These are phyloP conservation scores for Raddia guianensis DNA, from an alignment of 176 grass and related monocot genomes.

Conservation along the genomic window DNA sequence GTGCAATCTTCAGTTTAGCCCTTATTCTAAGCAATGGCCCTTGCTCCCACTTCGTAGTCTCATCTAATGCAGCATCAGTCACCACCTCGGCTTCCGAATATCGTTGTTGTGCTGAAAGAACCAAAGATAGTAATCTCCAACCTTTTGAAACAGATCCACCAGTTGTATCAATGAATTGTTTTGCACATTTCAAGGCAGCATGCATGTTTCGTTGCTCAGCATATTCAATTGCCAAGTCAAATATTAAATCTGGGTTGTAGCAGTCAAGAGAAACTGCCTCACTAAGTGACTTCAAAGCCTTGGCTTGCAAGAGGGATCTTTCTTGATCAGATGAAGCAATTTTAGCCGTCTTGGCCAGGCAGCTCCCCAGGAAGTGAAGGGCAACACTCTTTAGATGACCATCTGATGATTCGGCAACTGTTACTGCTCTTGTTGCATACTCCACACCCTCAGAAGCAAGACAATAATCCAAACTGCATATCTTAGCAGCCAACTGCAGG, in stretches of 20 bases:
- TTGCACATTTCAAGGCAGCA: slow-evolving; percentile 80
- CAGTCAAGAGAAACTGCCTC: slow-evolving; percentile 62
- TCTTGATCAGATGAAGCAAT: slow-evolving; percentile 81
- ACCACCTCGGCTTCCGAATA: slow-evolving; percentile 87
- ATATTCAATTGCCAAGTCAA: slow-evolving; percentile 80
- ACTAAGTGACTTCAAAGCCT: slow-evolving; percentile 79
- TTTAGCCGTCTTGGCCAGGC: slow-evolving; percentile 76
- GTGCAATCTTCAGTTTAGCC: slow-evolving; percentile 86
- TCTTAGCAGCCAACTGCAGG: slow-evolving; percentile 84
- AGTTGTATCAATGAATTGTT: slow-evolving; percentile 85
- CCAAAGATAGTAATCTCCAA: slow-evolving; percentile 83
- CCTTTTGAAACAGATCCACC: slow-evolving; percentile 90
- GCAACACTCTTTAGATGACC: slow-evolving; percentile 74
- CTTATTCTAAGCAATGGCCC: slow-evolving; percentile 80
- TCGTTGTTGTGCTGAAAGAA: slow-evolving; percentile 87
- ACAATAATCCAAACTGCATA: slow-evolving; percentile 63
- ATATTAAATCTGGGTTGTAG: slow-evolving; percentile 71
- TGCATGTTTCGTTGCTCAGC: slow-evolving; percentile 87
- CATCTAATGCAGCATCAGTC: slow-evolving; percentile 91
- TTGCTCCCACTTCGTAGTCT: slow-evolving; percentile 96
- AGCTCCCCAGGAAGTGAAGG: slow-evolving; percentile 73
- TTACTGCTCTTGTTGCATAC: slow-evolving; percentile 75
- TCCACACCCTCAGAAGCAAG: slow-evolving; percentile 83
- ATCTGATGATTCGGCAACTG: slow-evolving; percentile 50
- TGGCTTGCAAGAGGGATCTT: slow-evolving; percentile 72